Evolutionary conservation across 768 basidiomycete genomes (phyloP).

Genomic region (Fomitopsis pulvina): DNA sequence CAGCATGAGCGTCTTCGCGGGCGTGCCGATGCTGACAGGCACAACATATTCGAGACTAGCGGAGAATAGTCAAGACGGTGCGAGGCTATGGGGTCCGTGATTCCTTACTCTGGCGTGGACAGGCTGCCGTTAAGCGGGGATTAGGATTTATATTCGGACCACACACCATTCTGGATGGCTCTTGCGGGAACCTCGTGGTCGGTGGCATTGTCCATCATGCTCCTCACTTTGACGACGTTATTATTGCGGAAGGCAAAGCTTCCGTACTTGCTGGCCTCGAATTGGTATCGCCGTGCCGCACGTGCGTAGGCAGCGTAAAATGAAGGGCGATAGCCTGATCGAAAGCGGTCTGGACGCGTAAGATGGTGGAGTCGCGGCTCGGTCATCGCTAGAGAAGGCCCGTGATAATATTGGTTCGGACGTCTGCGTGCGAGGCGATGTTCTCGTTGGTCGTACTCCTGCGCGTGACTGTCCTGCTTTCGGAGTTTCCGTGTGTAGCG

Average conservation of each 20-base stretch:
- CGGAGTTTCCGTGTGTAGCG: neutral
- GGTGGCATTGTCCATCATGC: constrained; percentile 16
- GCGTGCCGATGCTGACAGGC: constrained; percentile 32
- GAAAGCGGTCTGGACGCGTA: constrained; percentile 17
- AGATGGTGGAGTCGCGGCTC: constrained; percentile 14
- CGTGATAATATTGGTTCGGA: neutral
- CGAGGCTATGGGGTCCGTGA: neutral
- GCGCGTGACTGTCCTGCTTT: neutral
- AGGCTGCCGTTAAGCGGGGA: neutral
- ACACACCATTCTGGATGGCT: constrained; percentile 24
- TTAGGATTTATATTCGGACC: neutral
- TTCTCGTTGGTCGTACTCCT: neutral
- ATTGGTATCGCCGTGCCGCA: constrained; percentile 23
- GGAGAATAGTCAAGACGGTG: neutral
- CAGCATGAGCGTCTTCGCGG: constrained; percentile 30
- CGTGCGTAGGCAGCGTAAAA: constrained; percentile 24
- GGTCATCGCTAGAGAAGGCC: neutral
- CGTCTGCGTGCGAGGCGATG: no score
- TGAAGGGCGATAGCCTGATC: constrained; percentile 18
- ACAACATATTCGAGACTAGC: constrained; percentile 33
- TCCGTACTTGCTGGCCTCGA: constrained; percentile 21
- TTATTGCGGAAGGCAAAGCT: constrained; percentile 24
- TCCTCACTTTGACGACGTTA: constrained; percentile 22
- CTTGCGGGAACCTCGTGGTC: constrained; percentile 24
- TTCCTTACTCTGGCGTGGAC: constrained; percentile 13